Percentiles rank a stretch among this genome's conserved stretches.
phyloP scores from a whole-genome alignment of 805 yeast genomes.

The Kregervanrija delftensis region DNA sequence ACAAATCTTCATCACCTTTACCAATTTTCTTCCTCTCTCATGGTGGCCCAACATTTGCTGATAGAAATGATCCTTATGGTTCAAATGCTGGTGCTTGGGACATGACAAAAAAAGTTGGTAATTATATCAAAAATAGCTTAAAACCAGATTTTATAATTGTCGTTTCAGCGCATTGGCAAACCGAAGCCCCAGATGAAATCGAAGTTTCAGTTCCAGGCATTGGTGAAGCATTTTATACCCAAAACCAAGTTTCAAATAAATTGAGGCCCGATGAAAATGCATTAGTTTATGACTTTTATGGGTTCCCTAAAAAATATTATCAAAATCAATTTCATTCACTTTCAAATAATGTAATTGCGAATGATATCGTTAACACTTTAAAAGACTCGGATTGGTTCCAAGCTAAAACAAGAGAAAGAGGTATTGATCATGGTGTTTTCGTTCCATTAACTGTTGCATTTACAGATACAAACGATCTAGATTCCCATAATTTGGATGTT shows the following conservation, averaged over 20 bases:
- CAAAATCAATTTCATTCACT: constrained; percentile 51
- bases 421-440: constrained; percentile 82
- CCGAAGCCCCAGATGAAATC: constrained; percentile 31
- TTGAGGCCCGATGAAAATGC: constrained; percentile 36
- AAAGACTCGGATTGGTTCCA: constrained; percentile 34
- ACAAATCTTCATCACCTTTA: constrained; percentile 17
- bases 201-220: constrained; percentile 42
- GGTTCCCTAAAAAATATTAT: constrained; percentile 64
- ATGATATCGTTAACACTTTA: constrained; percentile 36
- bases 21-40: constrained; percentile 73
- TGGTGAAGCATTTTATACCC: constrained; percentile 14
- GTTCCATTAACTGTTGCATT: constrained; percentile 73
- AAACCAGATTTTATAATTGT: constrained; percentile 63
- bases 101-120: constrained; percentile 43
- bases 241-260: constrained; percentile 12
- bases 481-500: constrained; percentile 34
- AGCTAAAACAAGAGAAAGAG: constrained; percentile 44
- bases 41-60: constrained; percentile 79
- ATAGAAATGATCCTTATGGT: constrained; percentile 39
- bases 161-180: constrained; percentile 78
- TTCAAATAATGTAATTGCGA: constrained; percentile 36
- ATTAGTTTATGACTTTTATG: constrained; percentile 68
- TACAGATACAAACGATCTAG: constrained; percentile 29
- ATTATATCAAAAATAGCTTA: constrained; percentile 36
- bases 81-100: constrained; percentile 57